Base-by-base conservation (phyloP, 140 eudicot genomes). In the Cichorium intybus region DNA sequence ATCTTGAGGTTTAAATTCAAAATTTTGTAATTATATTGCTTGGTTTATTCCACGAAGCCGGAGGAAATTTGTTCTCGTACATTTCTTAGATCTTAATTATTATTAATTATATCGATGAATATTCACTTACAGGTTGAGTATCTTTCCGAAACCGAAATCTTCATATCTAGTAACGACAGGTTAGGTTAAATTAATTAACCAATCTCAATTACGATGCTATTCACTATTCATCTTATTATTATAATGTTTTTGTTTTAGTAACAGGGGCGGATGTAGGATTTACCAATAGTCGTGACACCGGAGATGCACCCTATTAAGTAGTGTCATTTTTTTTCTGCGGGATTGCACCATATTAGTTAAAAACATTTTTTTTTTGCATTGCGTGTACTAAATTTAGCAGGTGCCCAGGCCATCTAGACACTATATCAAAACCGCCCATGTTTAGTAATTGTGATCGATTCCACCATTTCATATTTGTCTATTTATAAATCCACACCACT, bases 1-100 rank as follows among this genome's bases (percentile, higher is more conserved):
- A 87, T 87, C 92, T 87, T 79, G 71, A 81, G 95, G 92, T 73
- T 26, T 79, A 57, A 59, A 49, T 15, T 45, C 10, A n/a, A 53
- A 71, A 24, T 66, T 71, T 56, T 41, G 15, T 56, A 11, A 29
- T 2, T 37, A 8, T 23, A 15, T 10, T 24, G 5, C n/a, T 29
- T 20, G 28, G 10, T 80, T 24, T 18, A 2, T 17, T 18, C 3
- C 7, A 20, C n/a, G 18, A 34, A 59, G 2, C 65, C n/a, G 12
- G 12, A 45, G 17, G 7, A 27, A 22, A n/a, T n/a, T n/a, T 67
- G 8, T 21, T 6, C 50, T 52, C 31, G 18, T 22, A 24, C n/a
- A n/a, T n/a, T 64, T 14, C 18, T 63, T 60, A 29, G 24, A 24
- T 59, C 6, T 27, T 23, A 53, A 52, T 48, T 28, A 17, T 59